phyloP scores from a whole-genome alignment of 176 grass and related monocot species.

The Avena sativa region DNA sequence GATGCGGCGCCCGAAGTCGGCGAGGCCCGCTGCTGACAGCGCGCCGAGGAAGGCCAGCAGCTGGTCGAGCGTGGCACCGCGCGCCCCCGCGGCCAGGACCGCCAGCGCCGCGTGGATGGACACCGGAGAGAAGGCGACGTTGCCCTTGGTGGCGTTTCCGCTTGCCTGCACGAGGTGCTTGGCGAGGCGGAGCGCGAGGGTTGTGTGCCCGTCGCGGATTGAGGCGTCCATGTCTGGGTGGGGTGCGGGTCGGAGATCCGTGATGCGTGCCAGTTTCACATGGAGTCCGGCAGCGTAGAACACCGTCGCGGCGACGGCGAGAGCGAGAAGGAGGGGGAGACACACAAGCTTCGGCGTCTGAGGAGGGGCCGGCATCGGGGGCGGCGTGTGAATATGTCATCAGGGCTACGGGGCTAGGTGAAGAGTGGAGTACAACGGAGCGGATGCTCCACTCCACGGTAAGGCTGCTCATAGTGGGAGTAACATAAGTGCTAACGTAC shows the following conservation, averaged over 20 bases:
- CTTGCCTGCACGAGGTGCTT: not conserved
- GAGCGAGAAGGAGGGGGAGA: not conserved
- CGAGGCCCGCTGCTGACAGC: not conserved
- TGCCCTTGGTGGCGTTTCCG: not conserved
- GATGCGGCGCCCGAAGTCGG: not conserved
- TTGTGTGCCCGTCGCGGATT: conserved; percentile 26
- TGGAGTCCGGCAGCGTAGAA: not conserved
- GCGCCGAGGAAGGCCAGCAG: conserved; percentile 29
- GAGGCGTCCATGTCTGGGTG: not conserved
- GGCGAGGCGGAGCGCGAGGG: conserved; percentile 35
- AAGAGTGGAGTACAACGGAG: too few relatives aligned
- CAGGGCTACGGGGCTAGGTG: too few relatives aligned
- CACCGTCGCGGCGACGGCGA: not conserved
- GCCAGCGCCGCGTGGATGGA: conserved; percentile 32
- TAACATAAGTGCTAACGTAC: too few relatives aligned
- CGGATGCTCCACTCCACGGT: too few relatives aligned
- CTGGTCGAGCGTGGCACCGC: conserved; percentile 20
- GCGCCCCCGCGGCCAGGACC: not conserved
- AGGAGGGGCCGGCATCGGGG: too few relatives aligned
- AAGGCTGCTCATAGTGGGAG: too few relatives aligned
- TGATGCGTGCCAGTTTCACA: not conserved
- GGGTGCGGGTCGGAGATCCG: not conserved
- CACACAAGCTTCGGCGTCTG: not conserved
- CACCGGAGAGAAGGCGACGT: conserved; percentile 31
- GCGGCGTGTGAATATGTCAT: too few relatives aligned